A percentile compares a stretch with the other conserved stretches of the same genome.
Evolutionary conservation across 2,329 filamentous ascomycete genomes (phyloP).

Genomic region (Aspergillus sp.): DNA sequence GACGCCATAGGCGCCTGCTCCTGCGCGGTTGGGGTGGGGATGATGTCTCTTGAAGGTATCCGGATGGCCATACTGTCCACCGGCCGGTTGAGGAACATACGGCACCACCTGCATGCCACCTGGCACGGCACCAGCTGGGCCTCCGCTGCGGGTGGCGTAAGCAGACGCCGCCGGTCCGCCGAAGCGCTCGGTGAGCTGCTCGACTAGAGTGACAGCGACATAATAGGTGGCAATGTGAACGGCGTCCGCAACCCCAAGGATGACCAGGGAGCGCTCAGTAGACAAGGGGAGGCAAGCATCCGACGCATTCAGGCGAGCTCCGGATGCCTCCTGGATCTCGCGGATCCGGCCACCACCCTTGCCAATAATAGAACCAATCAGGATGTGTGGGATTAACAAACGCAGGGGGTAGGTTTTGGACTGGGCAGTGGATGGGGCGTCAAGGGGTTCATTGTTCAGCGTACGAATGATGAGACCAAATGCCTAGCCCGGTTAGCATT

Average conservation of each 20-base stretch:
- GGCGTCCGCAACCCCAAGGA: slow-evolving; percentile 94
- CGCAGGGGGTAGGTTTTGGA: slow-evolving; percentile 97
- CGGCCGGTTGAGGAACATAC: slow-evolving; percentile 85
- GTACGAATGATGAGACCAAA: slow-evolving; percentile 98
- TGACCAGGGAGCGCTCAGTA: slow-evolving; percentile 92
- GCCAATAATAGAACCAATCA: slow-evolving; percentile 97
- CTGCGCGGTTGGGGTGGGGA: slow-evolving; percentile 63
- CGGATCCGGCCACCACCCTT: slow-evolving; percentile 93
- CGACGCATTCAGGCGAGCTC: slow-evolving; percentile 90
- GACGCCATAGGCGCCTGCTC: slow-evolving; percentile 60
- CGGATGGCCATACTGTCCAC: slow-evolving; percentile 83
- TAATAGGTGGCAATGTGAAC: slow-evolving; percentile 99
- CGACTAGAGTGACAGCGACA: slow-evolving; percentile 91
- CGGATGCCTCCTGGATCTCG: slow-evolving; percentile 96
- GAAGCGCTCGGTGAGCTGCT: slow-evolving; percentile 94
- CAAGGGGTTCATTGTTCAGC: slow-evolving; percentile 89
- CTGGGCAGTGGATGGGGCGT: slow-evolving; percentile 76
- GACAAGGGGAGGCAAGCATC: slow-evolving; percentile 90
- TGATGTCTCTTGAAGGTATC: slow-evolving; percentile 73
- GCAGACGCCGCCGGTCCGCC: slow-evolving; percentile 94
- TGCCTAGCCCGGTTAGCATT: slow-evolving; percentile 47
- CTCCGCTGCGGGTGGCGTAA: slow-evolving; percentile 89
- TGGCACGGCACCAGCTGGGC: slow-evolving; percentile 83
- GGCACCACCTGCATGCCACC: slow-evolving; percentile 99
- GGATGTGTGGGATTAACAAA: slow-evolving; percentile 87